Base-by-base conservation (phyloP, 768 basidiomycete species). In the Suillus spraguei region DNA sequence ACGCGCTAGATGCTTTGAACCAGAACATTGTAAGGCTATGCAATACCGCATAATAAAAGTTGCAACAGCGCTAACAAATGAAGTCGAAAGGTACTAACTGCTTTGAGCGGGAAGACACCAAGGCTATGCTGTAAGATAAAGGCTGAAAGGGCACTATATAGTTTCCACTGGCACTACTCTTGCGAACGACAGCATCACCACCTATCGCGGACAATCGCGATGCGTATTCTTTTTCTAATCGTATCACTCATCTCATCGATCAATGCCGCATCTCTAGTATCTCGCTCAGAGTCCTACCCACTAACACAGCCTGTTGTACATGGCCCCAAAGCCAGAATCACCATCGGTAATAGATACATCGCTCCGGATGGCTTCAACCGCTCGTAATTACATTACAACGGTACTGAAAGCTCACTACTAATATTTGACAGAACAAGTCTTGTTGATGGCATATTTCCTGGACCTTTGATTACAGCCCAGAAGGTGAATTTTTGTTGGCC, bases 361-460 rank as follows among this genome's bases (percentile, higher is more conserved):
- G 63, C 80, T 24, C 84, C 85, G 7, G 84, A 84, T 71, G 83
- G 83, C 20, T 84, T 79, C 61, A 60, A 59, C 13, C 67, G 66
- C 71, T 73, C 78, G 80, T 80, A 35, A 60, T 80, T 73, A 17
- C 17, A 24, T 56, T 9, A 22, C 22, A 4, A 64, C 5, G 20
- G 36, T 10, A 24, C 17, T 24, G 22, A 22, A 33, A 14, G 55
- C 8, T 49, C 28, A 36, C 39, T n/a, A 10, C 28, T 62, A n/a
- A 46, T 46, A 11, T 46, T 46, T 13, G 46, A 22, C 46, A 46
- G 46, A 22, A 3, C 46, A 46, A 46, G 9, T 22, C 46, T 46
- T 22, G 46, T 22, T 22, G n/a, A 46, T 13, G n/a, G n/a, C 5
- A 13, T 6, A 13, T 46, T 46, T 46, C 46, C 46, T 22, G 46